Base-by-base conservation (phyloP, 1,139 yeast genomes). In the Geotrichum siamense region DNA sequence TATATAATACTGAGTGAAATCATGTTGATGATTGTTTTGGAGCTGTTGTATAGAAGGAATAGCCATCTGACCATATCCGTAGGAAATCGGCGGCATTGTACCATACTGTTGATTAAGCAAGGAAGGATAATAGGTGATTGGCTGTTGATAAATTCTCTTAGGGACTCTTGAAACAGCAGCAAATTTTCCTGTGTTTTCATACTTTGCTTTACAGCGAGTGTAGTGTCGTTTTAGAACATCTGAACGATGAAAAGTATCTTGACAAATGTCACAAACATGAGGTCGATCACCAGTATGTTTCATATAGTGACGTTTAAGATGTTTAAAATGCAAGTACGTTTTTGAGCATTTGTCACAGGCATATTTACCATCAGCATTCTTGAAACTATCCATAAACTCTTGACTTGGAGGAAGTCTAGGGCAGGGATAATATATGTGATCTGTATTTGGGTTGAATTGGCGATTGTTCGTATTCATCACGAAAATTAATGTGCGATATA, bases 111-210 rank as follows among this genome's bases (percentile, higher is more conserved):
- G 15, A n/a, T n/a, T n/a, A n/a, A n/a, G n/a, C n/a, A n/a, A n/a
- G 27, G 27, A 25, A 25, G 27, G 12, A n/a, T n/a, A n/a, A n/a
- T n/a, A 25, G 12, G 27, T 8, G 23, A 28, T 19, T 2, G 41
- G 39, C 19, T 35, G 40, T 17, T 43, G 44, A 12, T 39, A 21
- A 20, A 43, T 33, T 22, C 49, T 41, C 41, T 53, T 54, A 2
- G 57, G 57, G 27, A 53, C 55, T 31, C 56, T 27, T 15, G 53
- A 48, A n/a, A 43, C 49, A 12, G 46, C 45, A 3, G 55, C 45
- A 33, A 51, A 44, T 21, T 47, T 48, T 5, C 55, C 56, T 19
- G 56, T 52, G 8, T 44, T 44, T 16, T 41, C 46, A 22, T 49
- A 48, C 41, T 53, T 55, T 26, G 48, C 26, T 13, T 51, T 40